phyloP scores from a whole-genome alignment of 352 stramenopile species.

The Phytopythium litorale region DNA sequence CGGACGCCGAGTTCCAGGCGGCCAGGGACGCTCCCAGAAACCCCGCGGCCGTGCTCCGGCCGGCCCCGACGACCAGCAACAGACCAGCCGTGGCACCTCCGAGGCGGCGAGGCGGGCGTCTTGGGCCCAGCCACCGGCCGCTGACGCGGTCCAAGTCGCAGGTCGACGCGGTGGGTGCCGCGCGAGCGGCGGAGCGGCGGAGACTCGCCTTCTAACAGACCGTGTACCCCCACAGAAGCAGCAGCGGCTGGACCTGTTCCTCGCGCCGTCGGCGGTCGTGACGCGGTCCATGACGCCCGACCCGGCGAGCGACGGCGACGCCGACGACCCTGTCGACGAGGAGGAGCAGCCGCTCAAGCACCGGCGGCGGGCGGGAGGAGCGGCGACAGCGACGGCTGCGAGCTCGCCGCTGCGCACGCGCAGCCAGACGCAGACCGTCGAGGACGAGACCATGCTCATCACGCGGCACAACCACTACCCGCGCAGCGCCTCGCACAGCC shows the following conservation, averaged over 20 bases:
- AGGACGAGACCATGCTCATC: constrained; percentile 4
- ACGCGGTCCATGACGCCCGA: constrained; percentile 7
- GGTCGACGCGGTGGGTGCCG: constrained; percentile 4
- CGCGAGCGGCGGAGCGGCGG: background rate
- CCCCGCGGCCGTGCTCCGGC: background rate
- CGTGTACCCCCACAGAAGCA: constrained; percentile 18
- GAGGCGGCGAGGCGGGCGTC: background rate
- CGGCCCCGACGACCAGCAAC: background rate
- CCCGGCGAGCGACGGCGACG: background rate
- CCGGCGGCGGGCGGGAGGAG: background rate
- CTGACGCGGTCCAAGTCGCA: constrained; percentile 22
- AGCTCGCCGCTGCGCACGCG: background rate
- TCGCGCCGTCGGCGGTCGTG: constrained; percentile 10
- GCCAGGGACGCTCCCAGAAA: background rate
- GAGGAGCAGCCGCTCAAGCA: constrained; percentile 1
- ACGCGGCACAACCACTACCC: constrained; percentile 27
- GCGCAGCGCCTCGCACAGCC: constrained; percentile 26
- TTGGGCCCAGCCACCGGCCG: constrained; percentile 7
- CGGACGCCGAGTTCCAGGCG: constrained; percentile 41
- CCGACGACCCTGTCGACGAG: background rate
- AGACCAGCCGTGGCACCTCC: too few relatives aligned
- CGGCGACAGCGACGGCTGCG: background rate
- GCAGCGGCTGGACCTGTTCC: constrained; percentile 41
- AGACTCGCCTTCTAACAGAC: background rate
- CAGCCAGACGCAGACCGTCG: background rate